These are phyloP conservation scores for Annulohypoxylon bovei DNA, from an alignment of 495 filamentous ascomycete genomes.

Conservation along the genomic window DNA sequence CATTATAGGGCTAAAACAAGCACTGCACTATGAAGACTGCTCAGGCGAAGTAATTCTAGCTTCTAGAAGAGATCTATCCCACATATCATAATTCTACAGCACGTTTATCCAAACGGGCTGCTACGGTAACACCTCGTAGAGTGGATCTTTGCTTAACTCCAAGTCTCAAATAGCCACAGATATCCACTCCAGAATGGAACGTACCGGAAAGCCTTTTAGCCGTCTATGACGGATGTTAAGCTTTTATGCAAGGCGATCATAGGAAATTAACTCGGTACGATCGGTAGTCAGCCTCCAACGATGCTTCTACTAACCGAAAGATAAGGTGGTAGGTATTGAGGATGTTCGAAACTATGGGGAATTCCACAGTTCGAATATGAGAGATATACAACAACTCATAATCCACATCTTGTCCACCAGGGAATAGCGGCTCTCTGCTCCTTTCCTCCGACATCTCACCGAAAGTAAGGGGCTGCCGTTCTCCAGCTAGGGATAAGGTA, in stretches of 20 bases:
- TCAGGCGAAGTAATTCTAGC: background rate
- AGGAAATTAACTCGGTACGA: constrained; percentile 25
- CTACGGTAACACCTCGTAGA: constrained; percentile 32
- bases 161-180: constrained; percentile 20
- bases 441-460: constrained; percentile 22
- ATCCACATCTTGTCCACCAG: background rate
- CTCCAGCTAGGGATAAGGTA: background rate
- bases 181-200: constrained; percentile 18
- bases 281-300: constrained; percentile 6
- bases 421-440: constrained; percentile 7
- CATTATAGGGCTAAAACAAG: background rate
- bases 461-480: background rate
- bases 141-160: background rate
- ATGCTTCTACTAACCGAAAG: constrained; percentile 8
- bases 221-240: constrained; percentile 19
- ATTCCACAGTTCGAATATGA: background rate
- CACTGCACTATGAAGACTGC: constrained; percentile 3
- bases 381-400: constrained; percentile 3
- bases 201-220: constrained; percentile 31
- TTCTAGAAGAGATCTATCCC: constrained; percentile 2
- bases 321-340: constrained; percentile 14
- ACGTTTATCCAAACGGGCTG: constrained; percentile 40
- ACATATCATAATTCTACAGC: constrained; percentile 2
- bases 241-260: constrained; percentile 21
- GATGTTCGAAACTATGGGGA: background rate